Evolutionary conservation across 441 rosid species (phyloP).

Genomic region (Adansonia grandidieri): DNA sequence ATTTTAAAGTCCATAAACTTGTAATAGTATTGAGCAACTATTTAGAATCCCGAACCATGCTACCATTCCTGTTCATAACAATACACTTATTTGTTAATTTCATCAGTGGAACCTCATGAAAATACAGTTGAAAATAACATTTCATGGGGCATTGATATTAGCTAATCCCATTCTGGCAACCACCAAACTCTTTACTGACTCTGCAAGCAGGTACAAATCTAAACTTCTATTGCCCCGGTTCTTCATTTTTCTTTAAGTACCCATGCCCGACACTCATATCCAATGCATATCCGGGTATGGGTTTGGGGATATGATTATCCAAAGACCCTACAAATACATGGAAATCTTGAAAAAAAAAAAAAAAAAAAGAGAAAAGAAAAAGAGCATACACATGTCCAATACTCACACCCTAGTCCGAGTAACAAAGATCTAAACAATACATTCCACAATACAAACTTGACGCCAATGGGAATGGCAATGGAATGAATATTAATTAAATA

Average conservation of each 20-base stretch:
- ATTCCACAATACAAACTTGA: background rate
- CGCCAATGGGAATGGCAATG: background rate
- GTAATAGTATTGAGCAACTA: background rate
- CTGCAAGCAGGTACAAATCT: background rate
- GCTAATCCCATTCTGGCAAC: background rate
- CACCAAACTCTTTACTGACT: background rate
- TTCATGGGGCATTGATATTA: background rate
- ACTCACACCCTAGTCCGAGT: too few species aligned
- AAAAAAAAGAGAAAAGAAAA: too few species aligned
- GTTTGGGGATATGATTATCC: too few species aligned
- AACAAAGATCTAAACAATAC: background rate
- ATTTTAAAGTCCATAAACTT: background rate
- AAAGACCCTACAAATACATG: too few species aligned
- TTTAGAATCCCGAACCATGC: background rate
- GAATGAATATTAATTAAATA: background rate
- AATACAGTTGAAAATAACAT: background rate
- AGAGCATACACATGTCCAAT: too few species aligned
- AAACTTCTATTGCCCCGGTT: background rate
- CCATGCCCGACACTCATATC: too few species aligned
- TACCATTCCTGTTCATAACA: background rate
- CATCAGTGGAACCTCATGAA: background rate
- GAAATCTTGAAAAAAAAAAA: too few species aligned
- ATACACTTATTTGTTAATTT: background rate
- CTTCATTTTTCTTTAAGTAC: too few species aligned
- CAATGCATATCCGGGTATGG: background rate